These are phyloP conservation scores for Collybiopsis luxurians DNA, from an alignment of 768 basidiomycete genomes.

Conservation along the genomic window DNA sequence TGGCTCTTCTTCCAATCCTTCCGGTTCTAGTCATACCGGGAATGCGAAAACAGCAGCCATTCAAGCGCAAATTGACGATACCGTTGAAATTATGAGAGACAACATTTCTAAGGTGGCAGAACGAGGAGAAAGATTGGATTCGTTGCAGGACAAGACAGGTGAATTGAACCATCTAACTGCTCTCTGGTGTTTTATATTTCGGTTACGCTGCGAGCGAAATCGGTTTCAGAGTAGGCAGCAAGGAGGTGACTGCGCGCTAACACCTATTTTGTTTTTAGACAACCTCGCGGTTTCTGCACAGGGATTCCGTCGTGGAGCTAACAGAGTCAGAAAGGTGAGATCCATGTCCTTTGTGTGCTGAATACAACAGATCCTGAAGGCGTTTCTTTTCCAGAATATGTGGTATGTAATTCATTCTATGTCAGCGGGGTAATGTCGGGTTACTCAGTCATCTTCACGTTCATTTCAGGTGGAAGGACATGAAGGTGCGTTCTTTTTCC, in stretches of 20 bases:
- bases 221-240: background rate
- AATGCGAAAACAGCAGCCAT: conserved; percentile 92
- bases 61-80: conserved; percentile 96
- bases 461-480: conserved; percentile 86
- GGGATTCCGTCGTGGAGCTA: conserved; percentile 96
- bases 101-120: conserved; percentile 97
- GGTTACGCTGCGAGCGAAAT: background rate
- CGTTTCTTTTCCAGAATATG: conserved; percentile 61
- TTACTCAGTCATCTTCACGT: background rate
- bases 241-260: background rate
- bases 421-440: background rate
- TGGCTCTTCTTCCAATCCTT: conserved; percentile 59
- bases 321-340: conserved; percentile 67
- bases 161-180: conserved; percentile 7
- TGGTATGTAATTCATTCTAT: conserved; percentile 55
- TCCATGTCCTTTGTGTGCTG: background rate
- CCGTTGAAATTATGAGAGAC: conserved; percentile 96
- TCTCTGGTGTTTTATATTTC: conserved; percentile 1
- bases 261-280: conserved; percentile 51
- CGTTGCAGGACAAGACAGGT: conserved; percentile 98
- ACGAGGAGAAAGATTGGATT: conserved; percentile 90
- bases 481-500: conserved; percentile 62
- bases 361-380: background rate
- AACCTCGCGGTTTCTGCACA: conserved; percentile 98
- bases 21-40: conserved; percentile 44